Evolutionary conservation across 164 flowering plant genomes (phyloP).

Genomic region (Aristolochia contorta): DNA sequence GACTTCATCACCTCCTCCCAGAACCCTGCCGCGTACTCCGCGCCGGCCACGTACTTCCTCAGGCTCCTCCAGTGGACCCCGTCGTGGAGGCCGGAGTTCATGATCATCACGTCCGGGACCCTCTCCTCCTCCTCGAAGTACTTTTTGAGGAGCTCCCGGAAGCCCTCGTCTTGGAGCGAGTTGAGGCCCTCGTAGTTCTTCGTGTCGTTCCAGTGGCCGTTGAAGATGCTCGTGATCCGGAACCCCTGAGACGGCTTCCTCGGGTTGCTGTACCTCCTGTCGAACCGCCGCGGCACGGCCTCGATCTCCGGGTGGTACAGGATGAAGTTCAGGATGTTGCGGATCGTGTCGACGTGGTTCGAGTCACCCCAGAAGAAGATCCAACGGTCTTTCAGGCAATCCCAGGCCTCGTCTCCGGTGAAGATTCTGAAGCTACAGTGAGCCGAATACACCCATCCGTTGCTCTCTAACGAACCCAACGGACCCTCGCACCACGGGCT

Average conservation of each 20-base stretch:
- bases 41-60: constrained; percentile 36
- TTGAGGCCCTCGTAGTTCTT: constrained; percentile 65
- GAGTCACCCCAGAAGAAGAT: constrained; percentile 99
- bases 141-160: constrained; percentile 35
- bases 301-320: constrained; percentile 37
- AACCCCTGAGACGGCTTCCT: constrained; percentile 42
- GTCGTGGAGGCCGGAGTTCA: constrained; percentile 94
- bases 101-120: constrained; percentile 71
- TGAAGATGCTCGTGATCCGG: constrained; percentile 84
- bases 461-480: constrained; percentile 71
- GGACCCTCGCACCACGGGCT: constrained; percentile 81
- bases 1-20: constrained; percentile 64
- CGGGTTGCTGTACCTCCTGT: constrained; percentile 68
- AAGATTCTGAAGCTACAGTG: constrained; percentile 74
- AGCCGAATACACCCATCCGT: constrained; percentile 91
- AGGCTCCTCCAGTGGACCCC: constrained; percentile 56
- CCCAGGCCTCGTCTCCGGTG: constrained; percentile 59
- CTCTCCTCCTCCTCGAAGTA: constrained; percentile 43
- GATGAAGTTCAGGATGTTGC: constrained; percentile 78
- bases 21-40: constrained; percentile 54
- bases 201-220: constrained; percentile 69
- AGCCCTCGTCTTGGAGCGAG: constrained; percentile 52
- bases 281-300: constrained; percentile 61
- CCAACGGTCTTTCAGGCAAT: constrained; percentile 71
- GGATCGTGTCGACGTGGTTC: constrained; percentile 83